Evolutionary conservation across 495 filamentous ascomycete species (phyloP).

Genomic region (Penicillium longicatenatum): DNA sequence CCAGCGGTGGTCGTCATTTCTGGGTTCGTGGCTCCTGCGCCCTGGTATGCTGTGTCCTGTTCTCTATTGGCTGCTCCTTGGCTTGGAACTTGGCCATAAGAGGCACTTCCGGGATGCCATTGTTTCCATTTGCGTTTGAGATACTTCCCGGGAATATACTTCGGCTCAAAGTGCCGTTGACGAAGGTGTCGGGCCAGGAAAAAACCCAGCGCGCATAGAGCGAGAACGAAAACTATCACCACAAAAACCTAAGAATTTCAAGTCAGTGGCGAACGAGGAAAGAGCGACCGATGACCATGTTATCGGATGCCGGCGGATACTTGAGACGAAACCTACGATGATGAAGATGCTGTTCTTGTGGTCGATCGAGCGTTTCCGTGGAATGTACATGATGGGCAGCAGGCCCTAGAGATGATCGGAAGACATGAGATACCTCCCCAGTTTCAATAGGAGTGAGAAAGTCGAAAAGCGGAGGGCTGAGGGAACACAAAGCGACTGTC

Average conservation of each 20-base stretch:
- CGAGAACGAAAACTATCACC: constrained; percentile 39
- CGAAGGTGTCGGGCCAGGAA: constrained; percentile 52
- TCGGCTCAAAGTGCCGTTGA: constrained; percentile 51
- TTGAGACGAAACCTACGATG: constrained; percentile 22
- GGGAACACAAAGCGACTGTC: constrained; percentile 12
- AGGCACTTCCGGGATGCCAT: constrained; percentile 53
- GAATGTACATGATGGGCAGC: constrained; percentile 31
- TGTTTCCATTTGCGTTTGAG: constrained; percentile 62
- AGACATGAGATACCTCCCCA: constrained; percentile 22
- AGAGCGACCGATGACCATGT: neutral
- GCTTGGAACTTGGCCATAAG: constrained; percentile 42
- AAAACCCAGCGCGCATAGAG: constrained; percentile 44
- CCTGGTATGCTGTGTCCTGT: constrained; percentile 28
- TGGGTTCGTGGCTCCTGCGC: constrained; percentile 21
- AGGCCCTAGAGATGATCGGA: constrained; percentile 23
- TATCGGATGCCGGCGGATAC: constrained; percentile 12
- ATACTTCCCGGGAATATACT: constrained; percentile 57
- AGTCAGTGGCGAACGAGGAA: constrained; percentile 2
- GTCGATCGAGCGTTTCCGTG: constrained; percentile 22
- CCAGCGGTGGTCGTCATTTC: constrained; percentile 37
- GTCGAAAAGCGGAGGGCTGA: constrained; percentile 7
- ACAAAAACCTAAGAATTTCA: constrained; percentile 22
- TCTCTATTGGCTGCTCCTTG: constrained; percentile 17
- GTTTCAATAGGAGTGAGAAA: constrained; percentile 7
- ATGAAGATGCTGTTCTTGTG: constrained; percentile 30